These are phyloP conservation scores for Fraxinus platypoda DNA, from an alignment of 305 asterid genomes.

Conservation along the genomic window DNA sequence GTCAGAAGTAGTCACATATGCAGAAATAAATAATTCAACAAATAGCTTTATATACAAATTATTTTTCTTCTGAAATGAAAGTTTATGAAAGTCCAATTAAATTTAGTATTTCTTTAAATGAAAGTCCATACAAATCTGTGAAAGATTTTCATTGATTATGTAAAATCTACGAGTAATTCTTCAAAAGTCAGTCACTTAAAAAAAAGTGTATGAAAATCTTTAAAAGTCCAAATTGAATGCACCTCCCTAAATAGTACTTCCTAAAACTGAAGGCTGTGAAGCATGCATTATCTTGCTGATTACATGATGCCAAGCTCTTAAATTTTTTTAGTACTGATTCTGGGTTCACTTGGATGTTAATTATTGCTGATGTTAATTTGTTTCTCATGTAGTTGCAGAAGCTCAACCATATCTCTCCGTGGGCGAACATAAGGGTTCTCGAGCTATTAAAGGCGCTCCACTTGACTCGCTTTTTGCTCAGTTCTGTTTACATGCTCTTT, in stretches of 20 bases:
- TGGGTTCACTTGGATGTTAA: conserved; percentile 11
- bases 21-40: too few relatives aligned
- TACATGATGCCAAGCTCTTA: background rate
- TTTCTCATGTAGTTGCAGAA: conserved; percentile 42
- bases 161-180: background rate
- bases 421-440: conserved; percentile 64
- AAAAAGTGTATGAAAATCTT: background rate
- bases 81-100: background rate
- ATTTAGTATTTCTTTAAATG: background rate
- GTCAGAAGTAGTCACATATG: background rate
- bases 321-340: background rate
- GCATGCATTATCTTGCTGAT: conserved; percentile 12
- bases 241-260: conserved; percentile 1
- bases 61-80: background rate
- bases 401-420: conserved; percentile 35
- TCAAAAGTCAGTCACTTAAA: background rate
- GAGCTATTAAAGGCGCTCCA: conserved; percentile 88
- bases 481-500: conserved; percentile 91
- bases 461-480: conserved; percentile 87
- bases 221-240: background rate
- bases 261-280: conserved; percentile 4
- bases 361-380: conserved; percentile 24
- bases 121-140: background rate
- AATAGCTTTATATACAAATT: background rate
- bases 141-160: background rate